These are phyloP conservation scores for Cordia subcordata DNA, from an alignment of 257 asterid species.

Conservation along the genomic window DNA sequence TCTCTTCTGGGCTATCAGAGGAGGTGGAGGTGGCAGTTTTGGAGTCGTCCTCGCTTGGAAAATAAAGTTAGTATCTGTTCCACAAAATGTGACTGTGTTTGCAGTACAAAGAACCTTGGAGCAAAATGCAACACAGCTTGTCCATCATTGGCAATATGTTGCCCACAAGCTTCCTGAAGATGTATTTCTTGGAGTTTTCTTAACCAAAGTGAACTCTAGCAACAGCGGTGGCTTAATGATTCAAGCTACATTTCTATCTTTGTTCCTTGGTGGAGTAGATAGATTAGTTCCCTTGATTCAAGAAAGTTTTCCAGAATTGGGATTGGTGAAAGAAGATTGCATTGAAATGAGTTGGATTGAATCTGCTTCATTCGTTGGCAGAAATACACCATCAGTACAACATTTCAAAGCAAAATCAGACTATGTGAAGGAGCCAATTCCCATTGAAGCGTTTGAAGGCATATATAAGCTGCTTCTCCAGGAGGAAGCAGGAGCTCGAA, in stretches of 20 bases:
- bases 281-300: slow-evolving; percentile 32
- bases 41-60: slow-evolving; percentile 37
- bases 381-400: neutral
- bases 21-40: slow-evolving; percentile 46
- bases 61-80: slow-evolving; percentile 23
- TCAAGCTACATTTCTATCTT: slow-evolving; percentile 22
- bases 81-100: slow-evolving; percentile 32
- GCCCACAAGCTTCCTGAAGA: slow-evolving; percentile 33
- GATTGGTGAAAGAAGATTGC: slow-evolving; percentile 22
- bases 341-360: slow-evolving; percentile 44
- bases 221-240: slow-evolving; percentile 14
- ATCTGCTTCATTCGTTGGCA: slow-evolving; percentile 17
- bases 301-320: slow-evolving; percentile 36
- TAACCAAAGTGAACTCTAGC: slow-evolving; percentile 8
- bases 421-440: slow-evolving; percentile 27
- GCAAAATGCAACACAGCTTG: slow-evolving; percentile 36
- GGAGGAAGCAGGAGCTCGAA: neutral
- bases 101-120: slow-evolving; percentile 25
- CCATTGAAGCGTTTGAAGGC: slow-evolving; percentile 21
- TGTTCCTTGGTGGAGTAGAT: slow-evolving; percentile 29
- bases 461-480: slow-evolving; percentile 25
- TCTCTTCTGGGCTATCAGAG: slow-evolving; percentile 49
- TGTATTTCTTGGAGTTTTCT: slow-evolving; percentile 19
- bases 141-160: slow-evolving; percentile 37
- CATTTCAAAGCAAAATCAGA: slow-evolving; percentile 39